A percentile compares a stretch with the other conserved stretches of the same genome.
Conservation (phyloP, 1,284 basidiomycete genomes). For the Pseudomicrostroma phylloplanum region DNA sequence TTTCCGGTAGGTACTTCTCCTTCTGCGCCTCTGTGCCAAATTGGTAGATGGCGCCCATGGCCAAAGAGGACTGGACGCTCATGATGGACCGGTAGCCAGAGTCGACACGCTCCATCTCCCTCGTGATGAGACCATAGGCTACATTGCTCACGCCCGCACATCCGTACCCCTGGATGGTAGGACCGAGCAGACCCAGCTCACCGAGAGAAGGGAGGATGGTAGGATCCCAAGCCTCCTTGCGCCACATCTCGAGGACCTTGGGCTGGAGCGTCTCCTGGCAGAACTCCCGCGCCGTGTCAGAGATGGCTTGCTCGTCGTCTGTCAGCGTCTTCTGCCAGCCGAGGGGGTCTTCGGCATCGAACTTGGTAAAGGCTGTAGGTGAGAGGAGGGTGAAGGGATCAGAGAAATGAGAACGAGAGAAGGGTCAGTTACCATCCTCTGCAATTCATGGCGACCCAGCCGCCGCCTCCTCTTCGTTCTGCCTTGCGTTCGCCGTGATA, state of each 20-base stretch:
- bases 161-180: constrained; percentile 86
- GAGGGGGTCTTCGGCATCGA: constrained; percentile 62
- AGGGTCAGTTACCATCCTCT: not conserved
- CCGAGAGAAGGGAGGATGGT: constrained; percentile 83
- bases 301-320: constrained; percentile 82
- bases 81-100: constrained; percentile 93
- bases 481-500: not conserved
- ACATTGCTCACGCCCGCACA: constrained; percentile 89
- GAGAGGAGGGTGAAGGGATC: not conserved
- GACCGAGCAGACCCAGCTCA: constrained; percentile 78
- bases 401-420: not conserved
- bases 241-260: constrained; percentile 75
- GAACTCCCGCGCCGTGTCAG: constrained; percentile 75
- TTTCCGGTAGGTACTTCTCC: constrained; percentile 76
- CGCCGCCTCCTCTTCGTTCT: not conserved
- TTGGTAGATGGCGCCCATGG: constrained; percentile 92
- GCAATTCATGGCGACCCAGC: not conserved
- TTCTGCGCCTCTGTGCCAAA: constrained; percentile 87
- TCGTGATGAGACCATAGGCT: constrained; percentile 84
- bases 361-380: constrained; percentile 56
- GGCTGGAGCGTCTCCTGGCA: constrained; percentile 79
- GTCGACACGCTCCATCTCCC: constrained; percentile 89
- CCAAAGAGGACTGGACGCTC: constrained; percentile 88
- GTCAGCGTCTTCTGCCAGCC: constrained; percentile 57
- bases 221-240: constrained; percentile 78